These are phyloP conservation scores for Plicaturopsis crispa DNA, from an alignment of 768 basidiomycete species.

Conservation along the genomic window DNA sequence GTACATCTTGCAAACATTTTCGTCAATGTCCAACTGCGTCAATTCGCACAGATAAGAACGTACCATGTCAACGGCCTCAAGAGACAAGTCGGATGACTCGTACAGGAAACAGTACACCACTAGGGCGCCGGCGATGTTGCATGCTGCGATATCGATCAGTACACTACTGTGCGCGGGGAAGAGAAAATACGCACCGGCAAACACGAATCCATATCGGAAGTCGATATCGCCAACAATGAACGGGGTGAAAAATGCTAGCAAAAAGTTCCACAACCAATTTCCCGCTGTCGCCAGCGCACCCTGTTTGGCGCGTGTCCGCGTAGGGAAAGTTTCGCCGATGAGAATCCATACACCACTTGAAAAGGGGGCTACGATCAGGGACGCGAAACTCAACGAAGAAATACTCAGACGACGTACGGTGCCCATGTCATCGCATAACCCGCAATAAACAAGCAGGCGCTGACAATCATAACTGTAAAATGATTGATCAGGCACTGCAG, in stretches of 20 bases:
- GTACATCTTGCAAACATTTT: too few relatives aligned
- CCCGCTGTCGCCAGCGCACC: slow-evolving; percentile 56
- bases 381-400: too few relatives aligned
- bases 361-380: too few relatives aligned
- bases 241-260: slow-evolving; percentile 74
- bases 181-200: slow-evolving; percentile 43
- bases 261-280: slow-evolving; percentile 71
- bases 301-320: slow-evolving; percentile 64
- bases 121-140: slow-evolving; percentile 46
- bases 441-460: slow-evolving; percentile 63
- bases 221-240: slow-evolving; percentile 52
- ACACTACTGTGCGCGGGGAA: too few relatives aligned
- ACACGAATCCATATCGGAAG: slow-evolving; percentile 65
- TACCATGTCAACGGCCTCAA: slow-evolving; percentile 58
- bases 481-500: too few relatives aligned
- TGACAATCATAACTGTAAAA: slow-evolving; percentile 59
- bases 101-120: slow-evolving; percentile 75
- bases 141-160: too few relatives aligned
- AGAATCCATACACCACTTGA: slow-evolving; percentile 62
- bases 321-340: slow-evolving; percentile 72
- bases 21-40: not conserved
- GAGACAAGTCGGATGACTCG: slow-evolving; percentile 57
- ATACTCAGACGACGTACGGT: slow-evolving; percentile 32
- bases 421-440: slow-evolving; percentile 70
- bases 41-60: slow-evolving; percentile 17